Conservation (phyloP, 768 basidiomycete genomes). For the Pulveroboletus sp. region DNA sequence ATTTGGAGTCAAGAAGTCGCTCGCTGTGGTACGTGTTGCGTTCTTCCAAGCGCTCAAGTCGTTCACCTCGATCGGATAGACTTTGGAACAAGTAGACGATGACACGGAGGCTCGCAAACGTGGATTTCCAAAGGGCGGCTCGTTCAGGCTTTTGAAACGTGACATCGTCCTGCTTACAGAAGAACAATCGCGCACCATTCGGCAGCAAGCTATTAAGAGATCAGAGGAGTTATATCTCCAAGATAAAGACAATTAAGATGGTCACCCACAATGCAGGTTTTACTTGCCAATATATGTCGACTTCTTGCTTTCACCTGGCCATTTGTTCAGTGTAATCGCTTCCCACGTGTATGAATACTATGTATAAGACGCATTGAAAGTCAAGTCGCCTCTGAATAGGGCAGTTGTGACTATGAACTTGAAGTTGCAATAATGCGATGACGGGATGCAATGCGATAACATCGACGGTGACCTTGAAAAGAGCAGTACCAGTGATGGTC, state of each 20-base stretch:
- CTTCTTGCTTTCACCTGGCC: background rate
- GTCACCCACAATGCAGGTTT: background rate
- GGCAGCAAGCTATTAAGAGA: constrained; percentile 16
- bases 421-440: too few species aligned
- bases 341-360: too few species aligned
- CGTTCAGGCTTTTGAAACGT: constrained; percentile 46
- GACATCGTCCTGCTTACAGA: constrained; percentile 47
- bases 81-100: constrained; percentile 52
- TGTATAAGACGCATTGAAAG: too few species aligned
- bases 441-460: too few species aligned
- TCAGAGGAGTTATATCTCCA: constrained; percentile 1
- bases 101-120: constrained; percentile 52
- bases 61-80: constrained; percentile 33
- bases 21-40: constrained; percentile 62
- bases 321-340: too few species aligned
- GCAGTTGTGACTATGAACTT: too few species aligned
- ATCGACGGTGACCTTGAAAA: too few species aligned
- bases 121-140: constrained; percentile 41
- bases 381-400: too few species aligned
- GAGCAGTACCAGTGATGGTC: too few species aligned
- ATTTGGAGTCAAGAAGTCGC: constrained; percentile 78
- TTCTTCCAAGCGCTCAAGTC: background rate
- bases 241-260: background rate
- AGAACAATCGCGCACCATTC: constrained; percentile 36
- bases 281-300: background rate